These are phyloP conservation scores for Parathielavia hyrcaniae DNA, from an alignment of 495 filamentous ascomycete genomes.

Conservation along the genomic window DNA sequence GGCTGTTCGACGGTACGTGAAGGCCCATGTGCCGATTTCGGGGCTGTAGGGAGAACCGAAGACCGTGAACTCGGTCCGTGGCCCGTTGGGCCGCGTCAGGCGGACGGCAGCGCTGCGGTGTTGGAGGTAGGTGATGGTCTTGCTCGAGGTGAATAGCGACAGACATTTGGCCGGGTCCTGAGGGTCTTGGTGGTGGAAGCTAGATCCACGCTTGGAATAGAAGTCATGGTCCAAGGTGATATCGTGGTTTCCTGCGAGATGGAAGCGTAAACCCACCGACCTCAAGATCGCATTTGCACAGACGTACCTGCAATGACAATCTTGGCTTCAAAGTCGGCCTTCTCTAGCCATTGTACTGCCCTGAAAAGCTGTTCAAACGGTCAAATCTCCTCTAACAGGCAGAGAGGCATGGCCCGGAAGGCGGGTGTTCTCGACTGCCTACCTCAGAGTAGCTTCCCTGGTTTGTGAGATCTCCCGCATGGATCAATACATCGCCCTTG, in stretches of 20 bases:
- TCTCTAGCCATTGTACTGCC: constrained; percentile 69
- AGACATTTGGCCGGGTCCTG: constrained; percentile 53
- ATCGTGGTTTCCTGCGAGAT: constrained; percentile 65
- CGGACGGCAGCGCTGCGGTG: constrained; percentile 56
- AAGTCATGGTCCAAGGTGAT: constrained; percentile 62
- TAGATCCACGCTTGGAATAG: constrained; percentile 50
- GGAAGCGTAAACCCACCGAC: not conserved
- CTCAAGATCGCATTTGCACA: constrained; percentile 19
- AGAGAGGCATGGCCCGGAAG: not conserved
- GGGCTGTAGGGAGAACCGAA: constrained; percentile 74
- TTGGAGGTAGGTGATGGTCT: constrained; percentile 58
- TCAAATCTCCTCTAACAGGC: not conserved
- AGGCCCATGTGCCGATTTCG: constrained; percentile 61
- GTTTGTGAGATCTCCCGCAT: constrained; percentile 84
- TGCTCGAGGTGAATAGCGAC: constrained; percentile 47
- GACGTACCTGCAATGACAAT: constrained; percentile 70
- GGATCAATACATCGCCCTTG: constrained; percentile 80
- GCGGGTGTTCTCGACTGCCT: not conserved
- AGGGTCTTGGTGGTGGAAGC: constrained; percentile 54
- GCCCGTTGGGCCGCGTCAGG: constrained; percentile 51
- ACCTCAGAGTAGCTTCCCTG: constrained; percentile 56
- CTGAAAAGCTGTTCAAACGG: constrained; percentile 33
- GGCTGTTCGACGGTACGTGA: constrained; percentile 47
- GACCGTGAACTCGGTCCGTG: constrained; percentile 61
- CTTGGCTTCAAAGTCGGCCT: constrained; percentile 71